Percentiles rank a stretch among this genome's conserved stretches.
phyloP scores from a whole-genome alignment of 179 eudicot genomes.

The Carnegiea gigantea region DNA sequence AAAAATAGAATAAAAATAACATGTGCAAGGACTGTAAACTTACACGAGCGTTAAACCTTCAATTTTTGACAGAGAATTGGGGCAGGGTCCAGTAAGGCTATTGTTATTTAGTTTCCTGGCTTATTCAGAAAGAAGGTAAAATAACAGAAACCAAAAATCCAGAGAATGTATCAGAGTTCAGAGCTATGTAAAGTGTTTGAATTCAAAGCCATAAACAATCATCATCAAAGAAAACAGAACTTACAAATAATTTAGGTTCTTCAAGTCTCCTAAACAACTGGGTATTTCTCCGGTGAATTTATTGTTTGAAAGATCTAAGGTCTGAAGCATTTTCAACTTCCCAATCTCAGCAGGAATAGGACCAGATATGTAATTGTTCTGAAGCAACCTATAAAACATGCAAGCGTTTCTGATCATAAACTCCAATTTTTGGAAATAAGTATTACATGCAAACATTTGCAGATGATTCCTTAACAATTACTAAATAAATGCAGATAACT shows the following conservation, averaged over 20 bases:
- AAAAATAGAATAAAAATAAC: background rate
- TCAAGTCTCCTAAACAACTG: slow-evolving; percentile 59
- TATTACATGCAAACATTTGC: background rate
- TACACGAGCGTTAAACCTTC: slow-evolving; percentile 39
- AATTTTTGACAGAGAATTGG: slow-evolving; percentile 30
- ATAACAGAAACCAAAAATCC: slow-evolving; percentile 12
- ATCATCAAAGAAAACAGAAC: slow-evolving; percentile 25
- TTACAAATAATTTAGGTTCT: slow-evolving; percentile 69
- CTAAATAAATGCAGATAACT: slow-evolving; percentile 22
- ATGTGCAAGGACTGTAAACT: slow-evolving; percentile 12
- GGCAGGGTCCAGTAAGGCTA: slow-evolving; percentile 40
- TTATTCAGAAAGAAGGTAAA: slow-evolving; percentile 15
- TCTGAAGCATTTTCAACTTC: slow-evolving; percentile 68
- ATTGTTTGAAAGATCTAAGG: slow-evolving; percentile 82
- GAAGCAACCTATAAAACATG: slow-evolving; percentile 55
- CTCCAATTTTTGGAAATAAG: background rate
- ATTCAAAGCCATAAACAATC: background rate
- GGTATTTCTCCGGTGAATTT: slow-evolving; percentile 64
- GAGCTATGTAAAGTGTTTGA: background rate
- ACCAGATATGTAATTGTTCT: slow-evolving; percentile 73
- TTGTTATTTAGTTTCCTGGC: slow-evolving; percentile 38
- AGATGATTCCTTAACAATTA: background rate
- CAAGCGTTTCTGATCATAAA: background rate
- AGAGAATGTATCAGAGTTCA: background rate
- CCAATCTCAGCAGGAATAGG: slow-evolving; percentile 70